These are phyloP conservation scores for Cryptosporidium ubiquitum DNA, from an alignment of 169 alveolate species.

Conservation along the genomic window DNA sequence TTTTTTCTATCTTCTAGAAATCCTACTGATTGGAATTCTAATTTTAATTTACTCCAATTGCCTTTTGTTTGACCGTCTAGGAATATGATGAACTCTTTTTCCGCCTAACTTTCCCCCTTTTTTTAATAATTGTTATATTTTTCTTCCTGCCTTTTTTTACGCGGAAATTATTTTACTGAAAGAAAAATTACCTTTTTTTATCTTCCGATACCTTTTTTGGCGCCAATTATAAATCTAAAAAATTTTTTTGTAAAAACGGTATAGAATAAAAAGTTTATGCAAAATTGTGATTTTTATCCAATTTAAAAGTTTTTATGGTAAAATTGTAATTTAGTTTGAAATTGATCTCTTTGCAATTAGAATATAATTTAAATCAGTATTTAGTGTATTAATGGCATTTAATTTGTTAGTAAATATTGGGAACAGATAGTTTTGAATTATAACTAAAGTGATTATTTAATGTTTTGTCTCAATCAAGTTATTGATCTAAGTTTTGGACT, in stretches of 20 bases:
- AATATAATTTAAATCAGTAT: no score
- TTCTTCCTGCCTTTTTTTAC: constrained; percentile 20
- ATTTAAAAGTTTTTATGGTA: no score
- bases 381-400: no score
- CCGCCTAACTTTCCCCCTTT: constrained; percentile 16
- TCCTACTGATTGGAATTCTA: neutral
- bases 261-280: neutral
- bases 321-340: neutral
- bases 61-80: neutral
- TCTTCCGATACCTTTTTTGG: constrained; percentile 18
- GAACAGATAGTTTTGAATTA: neutral
- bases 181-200: neutral
- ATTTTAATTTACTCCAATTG: neutral
- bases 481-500: no score
- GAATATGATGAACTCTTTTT: constrained; percentile 6
- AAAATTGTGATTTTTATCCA: neutral
- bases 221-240: neutral
- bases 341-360: no score
- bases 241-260: neutral
- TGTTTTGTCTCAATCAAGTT: neutral
- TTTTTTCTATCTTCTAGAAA: neutral
- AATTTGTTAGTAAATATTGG: neutral
- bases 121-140: neutral
- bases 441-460: neutral
- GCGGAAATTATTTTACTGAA: neutral